Evolutionary conservation across 2,329 filamentous ascomycete genomes (phyloP), one percentile per base, ranked within the genome.

Genomic region (Colletotrichum sp.): DNA sequence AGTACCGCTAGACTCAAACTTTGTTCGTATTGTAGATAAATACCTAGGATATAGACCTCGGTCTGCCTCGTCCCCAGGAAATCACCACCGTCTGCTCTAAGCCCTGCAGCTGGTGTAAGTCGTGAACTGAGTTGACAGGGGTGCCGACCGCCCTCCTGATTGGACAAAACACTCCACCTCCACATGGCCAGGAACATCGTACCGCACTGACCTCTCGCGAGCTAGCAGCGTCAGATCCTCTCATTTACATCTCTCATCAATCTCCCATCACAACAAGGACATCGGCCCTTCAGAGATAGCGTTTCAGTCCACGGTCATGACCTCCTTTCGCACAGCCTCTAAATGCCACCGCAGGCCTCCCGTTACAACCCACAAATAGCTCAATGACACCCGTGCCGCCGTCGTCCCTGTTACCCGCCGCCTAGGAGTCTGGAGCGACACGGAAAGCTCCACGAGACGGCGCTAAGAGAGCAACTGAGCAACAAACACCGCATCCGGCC

Each of bases 401-500:
- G 28, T 32, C 56, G 58, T 62, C 30, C 58, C 58, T n/a, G 36
- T n/a, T 55, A 34, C 30, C 63, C 69, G 63, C 58, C 21, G 36
- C 43, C 63, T 58, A 69, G 48, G 18, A 64, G 63, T 36, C 69
- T 64, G 48, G 63, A 62, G 58, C 63, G n/a, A 38, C 21, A 64
- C 73, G 62, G 68, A 21, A 71, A 71, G 38, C 61, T 62, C 24
- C 68, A 59, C 24, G 26, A 21, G 30, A 59, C 61, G 48, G 14
- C 73, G 56, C 73, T 68, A 66, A 58, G 3, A 52, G 43, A 52
- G 36, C 48, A 28, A n/a, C 28, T 30, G 48, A 43, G 72, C 62
- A 55, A 63, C 58, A 58, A 18, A 43, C 32, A 52, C 73, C 58
- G 69, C 62, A 75, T 75, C 56, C 64, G 70, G 69, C 28, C 6